phyloP scores from a whole-genome alignment of 129 eudicot species.

The Flaveria linearis region DNA sequence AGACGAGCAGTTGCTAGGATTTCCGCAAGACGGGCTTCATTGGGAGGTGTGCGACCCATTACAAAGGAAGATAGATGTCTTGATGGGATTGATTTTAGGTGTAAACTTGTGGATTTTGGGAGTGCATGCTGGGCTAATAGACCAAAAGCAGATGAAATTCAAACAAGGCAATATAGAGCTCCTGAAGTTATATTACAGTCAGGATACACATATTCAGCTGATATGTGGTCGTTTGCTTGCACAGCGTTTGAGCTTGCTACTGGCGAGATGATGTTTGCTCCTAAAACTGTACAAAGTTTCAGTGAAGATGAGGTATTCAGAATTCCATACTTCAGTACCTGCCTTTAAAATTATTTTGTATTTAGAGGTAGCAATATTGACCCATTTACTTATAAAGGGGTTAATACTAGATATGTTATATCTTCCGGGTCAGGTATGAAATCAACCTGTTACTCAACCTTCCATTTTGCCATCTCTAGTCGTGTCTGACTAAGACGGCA shows the following conservation, averaged over 20 bases:
- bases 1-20: conserved; percentile 89
- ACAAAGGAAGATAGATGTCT: conserved; percentile 63
- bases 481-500: not conserved
- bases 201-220: conserved; percentile 74
- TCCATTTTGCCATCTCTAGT: not conserved
- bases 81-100: conserved; percentile 78
- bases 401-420: not conserved
- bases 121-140: conserved; percentile 91
- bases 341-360: not conserved
- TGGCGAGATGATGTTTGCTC: conserved; percentile 96
- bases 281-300: conserved; percentile 72
- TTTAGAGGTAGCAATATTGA: not conserved
- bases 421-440: not conserved
- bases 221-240: conserved; percentile 99
- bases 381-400: not conserved
- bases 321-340: not conserved
- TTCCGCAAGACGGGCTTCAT: conserved; percentile 52
- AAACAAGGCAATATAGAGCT: conserved; percentile 96
- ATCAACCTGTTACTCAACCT: not conserved
- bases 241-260: conserved; percentile 98
- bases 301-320: conserved; percentile 86
- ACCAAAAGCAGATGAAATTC: conserved; percentile 79
- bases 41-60: conserved; percentile 49
- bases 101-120: conserved; percentile 94
- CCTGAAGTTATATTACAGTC: conserved; percentile 89